A percentile compares a stretch with the other conserved stretches of the same genome.
phyloP scores from a whole-genome alignment of 257 asterid genomes.

The Catharanthus roseus region DNA sequence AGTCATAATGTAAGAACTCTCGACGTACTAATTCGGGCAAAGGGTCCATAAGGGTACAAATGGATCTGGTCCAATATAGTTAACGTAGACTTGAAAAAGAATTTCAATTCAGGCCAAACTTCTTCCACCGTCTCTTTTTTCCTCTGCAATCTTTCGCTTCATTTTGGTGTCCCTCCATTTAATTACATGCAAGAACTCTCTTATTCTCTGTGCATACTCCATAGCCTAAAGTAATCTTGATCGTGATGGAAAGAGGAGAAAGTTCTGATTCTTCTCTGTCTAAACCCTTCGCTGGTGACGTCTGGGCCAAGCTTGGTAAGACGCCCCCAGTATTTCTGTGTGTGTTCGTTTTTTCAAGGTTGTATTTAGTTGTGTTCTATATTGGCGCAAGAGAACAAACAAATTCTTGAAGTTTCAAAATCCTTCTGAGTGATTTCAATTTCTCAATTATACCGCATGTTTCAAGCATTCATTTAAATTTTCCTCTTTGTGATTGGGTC shows the following conservation, averaged over 20 bases:
- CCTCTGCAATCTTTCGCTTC: background rate
- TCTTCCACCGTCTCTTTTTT: background rate
- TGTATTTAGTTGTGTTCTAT: too few relatives aligned
- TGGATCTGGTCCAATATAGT: too few relatives aligned
- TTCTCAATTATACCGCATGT: background rate
- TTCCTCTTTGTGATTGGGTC: background rate
- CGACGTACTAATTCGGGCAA: too few relatives aligned
- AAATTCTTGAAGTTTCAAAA: background rate
- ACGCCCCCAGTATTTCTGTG: background rate
- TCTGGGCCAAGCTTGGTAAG: conserved; percentile 85
- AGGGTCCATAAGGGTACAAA: too few relatives aligned
- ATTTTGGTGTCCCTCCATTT: background rate
- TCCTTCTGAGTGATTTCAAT: background rate
- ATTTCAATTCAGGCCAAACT: background rate
- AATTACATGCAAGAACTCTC: background rate
- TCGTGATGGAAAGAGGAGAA: conserved; percentile 65
- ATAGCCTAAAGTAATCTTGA: background rate
- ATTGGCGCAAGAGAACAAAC: background rate
- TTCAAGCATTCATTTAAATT: too few relatives aligned
- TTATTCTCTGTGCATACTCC: too few relatives aligned
- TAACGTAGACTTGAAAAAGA: too few relatives aligned
- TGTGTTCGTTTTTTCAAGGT: background rate
- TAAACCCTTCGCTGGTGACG: conserved; percentile 26
- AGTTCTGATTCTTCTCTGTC: conserved; percentile 34
- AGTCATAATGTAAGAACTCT: too few relatives aligned